Percentiles rank a stretch among this genome's conserved stretches.
These are phyloP conservation scores for Metschnikowia koreensis DNA, from an alignment of 805 yeast species.

Conservation along the genomic window DNA sequence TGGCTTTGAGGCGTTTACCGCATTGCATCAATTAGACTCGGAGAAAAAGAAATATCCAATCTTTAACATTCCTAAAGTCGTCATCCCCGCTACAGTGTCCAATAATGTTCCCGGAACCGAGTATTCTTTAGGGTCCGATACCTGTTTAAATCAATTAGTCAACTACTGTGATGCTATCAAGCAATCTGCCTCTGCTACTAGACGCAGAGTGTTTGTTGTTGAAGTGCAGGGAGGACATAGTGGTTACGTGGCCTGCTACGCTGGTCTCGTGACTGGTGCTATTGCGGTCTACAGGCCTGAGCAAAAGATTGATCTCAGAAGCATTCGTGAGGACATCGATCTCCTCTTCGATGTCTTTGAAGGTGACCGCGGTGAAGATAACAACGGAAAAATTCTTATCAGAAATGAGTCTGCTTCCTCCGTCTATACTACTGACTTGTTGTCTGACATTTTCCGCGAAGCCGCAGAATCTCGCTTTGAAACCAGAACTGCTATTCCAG, in stretches of 20 bases:
- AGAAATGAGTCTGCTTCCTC: conserved; percentile 81
- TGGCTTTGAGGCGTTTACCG: conserved; percentile 93
- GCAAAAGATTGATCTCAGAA: conserved; percentile 58
- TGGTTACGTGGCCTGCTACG: conserved; percentile 87
- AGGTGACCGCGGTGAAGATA: conserved; percentile 71
- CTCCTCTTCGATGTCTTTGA: conserved; percentile 66
- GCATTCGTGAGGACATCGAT: conserved; percentile 20
- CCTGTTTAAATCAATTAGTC: conserved; percentile 88
- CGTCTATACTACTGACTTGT: conserved; percentile 75
- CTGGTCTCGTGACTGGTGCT: conserved; percentile 87
- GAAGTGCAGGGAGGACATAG: conserved; percentile 98
- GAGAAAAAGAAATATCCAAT: conserved; percentile 82
- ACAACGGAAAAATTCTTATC: conserved; percentile 82
- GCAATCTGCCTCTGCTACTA: conserved; percentile 90
- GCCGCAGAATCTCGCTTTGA: conserved; percentile 78
- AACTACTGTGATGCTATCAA: conserved; percentile 93
- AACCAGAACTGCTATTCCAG: conserved; percentile 93
- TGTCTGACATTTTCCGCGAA: conserved; percentile 80
- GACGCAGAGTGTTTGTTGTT: conserved; percentile 92
- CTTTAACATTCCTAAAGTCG: conserved; percentile 90
- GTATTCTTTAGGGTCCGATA: conserved; percentile 91
- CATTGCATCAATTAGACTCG: conserved; percentile 76
- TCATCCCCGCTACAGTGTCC: conserved; percentile 93
- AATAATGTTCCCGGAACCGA: conserved; percentile 99
- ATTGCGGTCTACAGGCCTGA: conserved; percentile 90